Evolutionary conservation across 371 early-diverging fungal species (phyloP), one percentile per base, ranked within the genome.

Genomic region (Smittium culicis): DNA sequence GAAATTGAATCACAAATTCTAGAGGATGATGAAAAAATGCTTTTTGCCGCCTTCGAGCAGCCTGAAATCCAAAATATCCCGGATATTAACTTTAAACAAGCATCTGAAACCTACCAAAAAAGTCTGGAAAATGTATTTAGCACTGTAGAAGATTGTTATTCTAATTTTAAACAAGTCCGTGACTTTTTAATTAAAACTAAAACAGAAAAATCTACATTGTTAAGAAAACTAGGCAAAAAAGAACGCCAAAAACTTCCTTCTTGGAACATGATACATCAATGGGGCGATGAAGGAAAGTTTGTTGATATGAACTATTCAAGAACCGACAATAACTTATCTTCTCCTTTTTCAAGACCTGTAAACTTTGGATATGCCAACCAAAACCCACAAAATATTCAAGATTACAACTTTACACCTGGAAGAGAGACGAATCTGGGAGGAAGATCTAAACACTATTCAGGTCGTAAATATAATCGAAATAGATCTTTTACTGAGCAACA

Each of bases 201-300:
- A 1, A 20, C 8, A n/a, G 67, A 66, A 20, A 54, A 55, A 30
- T 8, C 60, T 2, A 32, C 58, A 2, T 29, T 66, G 60, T 27
- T 66, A 17, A 66, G 58, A 55, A 66, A 54, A 56, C 34, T 66
- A 8, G 67, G 67, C 3, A 61, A 34, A 61, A 35, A 16, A 16
- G 67, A 66, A 31, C 67, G 54, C 33, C 16, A 61, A 59, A 66
- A 66, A 31, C 56, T 66, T 33, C 67, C 67, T 28, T 54, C 54
- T n/a, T 66, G 67, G 67, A 35, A 58, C 20, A 1, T 66, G 24
- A 3, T 33, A 5, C 31, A 66, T 14, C 60, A 66, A 29, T 57
- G 55, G 66, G 58, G 33, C 3, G 34, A 45, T 25, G 57, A 35
- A 62, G 20, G 45, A 11, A 45, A 20, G 45, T 5, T 11, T 11